A percentile compares a stretch with the other conserved stretches of the same genome.
Conservation (phyloP, 2,329 filamentous ascomycete genomes). For the Exophiala spinifera region DNA sequence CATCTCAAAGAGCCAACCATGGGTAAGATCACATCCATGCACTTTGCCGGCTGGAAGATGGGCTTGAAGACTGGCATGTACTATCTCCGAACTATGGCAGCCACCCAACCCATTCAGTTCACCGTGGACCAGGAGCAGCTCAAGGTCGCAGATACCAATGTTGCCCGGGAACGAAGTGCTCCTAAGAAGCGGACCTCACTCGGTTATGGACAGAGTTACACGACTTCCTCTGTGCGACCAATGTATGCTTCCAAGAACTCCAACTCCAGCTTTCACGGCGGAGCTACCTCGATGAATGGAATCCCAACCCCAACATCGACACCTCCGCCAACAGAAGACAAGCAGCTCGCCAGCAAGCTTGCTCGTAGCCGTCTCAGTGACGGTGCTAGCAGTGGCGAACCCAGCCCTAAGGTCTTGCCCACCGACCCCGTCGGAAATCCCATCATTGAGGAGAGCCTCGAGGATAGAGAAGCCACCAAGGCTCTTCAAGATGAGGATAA, state of each 20-base stretch:
- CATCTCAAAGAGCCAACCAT: conserved; percentile 99
- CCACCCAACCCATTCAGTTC: conserved; percentile 95
- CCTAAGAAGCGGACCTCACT: conserved; percentile 65
- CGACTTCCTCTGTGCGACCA: conserved; percentile 60
- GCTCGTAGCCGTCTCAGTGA: conserved; percentile 59
- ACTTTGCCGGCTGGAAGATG: conserved; percentile 98
- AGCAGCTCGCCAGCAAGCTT: conserved; percentile 46
- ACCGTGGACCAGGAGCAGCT: conserved; percentile 96
- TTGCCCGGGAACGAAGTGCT: conserved; percentile 59
- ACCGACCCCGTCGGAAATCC: conserved; percentile 63
- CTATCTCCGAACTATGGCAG: conserved; percentile 97
- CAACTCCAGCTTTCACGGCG: conserved; percentile 33
- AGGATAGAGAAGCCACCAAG: conserved; percentile 31
- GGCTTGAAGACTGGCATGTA: conserved; percentile 99
- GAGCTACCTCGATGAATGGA: conserved; percentile 52
- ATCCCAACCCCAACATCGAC: conserved; percentile 68
- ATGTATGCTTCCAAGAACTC: conserved; percentile 59
- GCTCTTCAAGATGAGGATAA: conserved; percentile 70
- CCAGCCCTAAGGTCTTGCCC: conserved; percentile 67
- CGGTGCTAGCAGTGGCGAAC: conserved; percentile 71
- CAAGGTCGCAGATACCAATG: conserved; percentile 77
- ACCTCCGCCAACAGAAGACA: conserved; percentile 55
- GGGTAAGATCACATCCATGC: conserved; percentile 99
- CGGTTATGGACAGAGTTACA: conserved; percentile 56
- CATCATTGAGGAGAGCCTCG: conserved; percentile 62